Evolutionary conservation across 1,284 basidiomycete species (phyloP).

Genomic region (Fomitopsis pinicola): DNA sequence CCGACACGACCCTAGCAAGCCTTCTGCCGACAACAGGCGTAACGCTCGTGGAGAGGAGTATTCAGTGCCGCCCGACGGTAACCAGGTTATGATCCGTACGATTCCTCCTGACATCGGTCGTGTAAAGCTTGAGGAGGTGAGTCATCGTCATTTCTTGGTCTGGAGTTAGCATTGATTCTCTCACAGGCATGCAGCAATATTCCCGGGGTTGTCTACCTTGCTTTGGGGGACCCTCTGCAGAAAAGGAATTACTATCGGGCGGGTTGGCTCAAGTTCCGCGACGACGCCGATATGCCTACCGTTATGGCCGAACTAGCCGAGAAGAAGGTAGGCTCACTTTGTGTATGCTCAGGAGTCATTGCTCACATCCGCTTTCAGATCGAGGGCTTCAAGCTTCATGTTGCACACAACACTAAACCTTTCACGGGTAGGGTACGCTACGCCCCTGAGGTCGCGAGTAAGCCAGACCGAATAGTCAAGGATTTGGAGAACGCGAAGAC

Average conservation of each 20-base stretch:
- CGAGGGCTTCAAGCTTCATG: constrained; percentile 89
- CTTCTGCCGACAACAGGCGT: constrained; percentile 39
- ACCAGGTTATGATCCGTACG: constrained; percentile 91
- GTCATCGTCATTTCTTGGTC: constrained; percentile 15
- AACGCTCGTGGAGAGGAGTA: constrained; percentile 67
- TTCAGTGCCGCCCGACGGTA: constrained; percentile 72
- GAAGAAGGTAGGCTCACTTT: constrained; percentile 60
- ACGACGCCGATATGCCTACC: constrained; percentile 75
- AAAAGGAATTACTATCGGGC: constrained; percentile 90
- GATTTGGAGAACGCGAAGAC: constrained; percentile 73
- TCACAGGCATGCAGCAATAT: constrained; percentile 60
- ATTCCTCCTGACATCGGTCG: constrained; percentile 89
- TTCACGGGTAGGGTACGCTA: constrained; percentile 75
- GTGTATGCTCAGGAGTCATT: background rate
- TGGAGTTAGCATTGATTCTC: constrained; percentile 7
- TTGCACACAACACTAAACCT: constrained; percentile 77
- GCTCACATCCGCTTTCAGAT: constrained; percentile 49
- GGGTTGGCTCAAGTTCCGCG: constrained; percentile 84
- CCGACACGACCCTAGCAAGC: constrained; percentile 52
- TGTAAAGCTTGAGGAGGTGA: constrained; percentile 82
- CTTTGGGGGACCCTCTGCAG: constrained; percentile 84
- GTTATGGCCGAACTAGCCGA: constrained; percentile 74
- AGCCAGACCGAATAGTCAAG: constrained; percentile 71
- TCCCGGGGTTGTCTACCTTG: constrained; percentile 75
- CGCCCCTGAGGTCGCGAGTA: constrained; percentile 77